Evolutionary conservation across 140 eudicot genomes (phyloP).

Genomic region (Senecio squalidus): DNA sequence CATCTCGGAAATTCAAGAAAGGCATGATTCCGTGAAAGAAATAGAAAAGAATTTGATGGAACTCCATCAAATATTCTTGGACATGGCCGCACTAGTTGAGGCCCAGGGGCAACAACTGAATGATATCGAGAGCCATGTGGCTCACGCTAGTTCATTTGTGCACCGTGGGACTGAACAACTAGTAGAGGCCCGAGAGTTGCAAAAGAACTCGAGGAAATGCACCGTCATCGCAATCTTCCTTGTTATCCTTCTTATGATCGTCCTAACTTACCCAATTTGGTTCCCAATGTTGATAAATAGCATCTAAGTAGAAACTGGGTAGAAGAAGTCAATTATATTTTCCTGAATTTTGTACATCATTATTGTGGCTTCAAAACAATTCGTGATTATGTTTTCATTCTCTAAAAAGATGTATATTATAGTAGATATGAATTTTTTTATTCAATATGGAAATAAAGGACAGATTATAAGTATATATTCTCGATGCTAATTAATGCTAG

Average conservation of each 20-base stretch:
- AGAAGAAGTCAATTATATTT: slow-evolving; percentile 14
- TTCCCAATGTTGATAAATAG: slow-evolving; percentile 31
- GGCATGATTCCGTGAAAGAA: slow-evolving; percentile 91
- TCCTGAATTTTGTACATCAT: slow-evolving; percentile 12
- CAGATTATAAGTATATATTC: background rate
- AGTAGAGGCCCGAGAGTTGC: slow-evolving; percentile 58
- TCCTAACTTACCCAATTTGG: slow-evolving; percentile 59
- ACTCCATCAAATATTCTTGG: slow-evolving; percentile 83
- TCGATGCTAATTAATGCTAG: too few relatives aligned
- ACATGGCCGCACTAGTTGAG: slow-evolving; percentile 96
- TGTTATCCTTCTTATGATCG: slow-evolving; percentile 26
- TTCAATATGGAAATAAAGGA: background rate
- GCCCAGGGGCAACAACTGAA: slow-evolving; percentile 90
- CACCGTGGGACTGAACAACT: slow-evolving; percentile 75
- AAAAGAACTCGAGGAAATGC: slow-evolving; percentile 74
- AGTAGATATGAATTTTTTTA: background rate
- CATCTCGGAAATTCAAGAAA: slow-evolving; percentile 81
- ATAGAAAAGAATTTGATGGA: slow-evolving; percentile 77
- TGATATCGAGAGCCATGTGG: slow-evolving; percentile 75
- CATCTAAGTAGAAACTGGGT: slow-evolving; percentile 12
- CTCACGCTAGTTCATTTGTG: slow-evolving; percentile 79
- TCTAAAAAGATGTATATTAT: slow-evolving; percentile 9
- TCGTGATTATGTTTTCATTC: slow-evolving; percentile 2
- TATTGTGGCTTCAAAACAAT: slow-evolving; percentile 17
- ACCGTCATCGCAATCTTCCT: slow-evolving; percentile 50